phyloP scores from a whole-genome alignment of 208 protist species.

The Trypanosoma conorhini region DNA sequence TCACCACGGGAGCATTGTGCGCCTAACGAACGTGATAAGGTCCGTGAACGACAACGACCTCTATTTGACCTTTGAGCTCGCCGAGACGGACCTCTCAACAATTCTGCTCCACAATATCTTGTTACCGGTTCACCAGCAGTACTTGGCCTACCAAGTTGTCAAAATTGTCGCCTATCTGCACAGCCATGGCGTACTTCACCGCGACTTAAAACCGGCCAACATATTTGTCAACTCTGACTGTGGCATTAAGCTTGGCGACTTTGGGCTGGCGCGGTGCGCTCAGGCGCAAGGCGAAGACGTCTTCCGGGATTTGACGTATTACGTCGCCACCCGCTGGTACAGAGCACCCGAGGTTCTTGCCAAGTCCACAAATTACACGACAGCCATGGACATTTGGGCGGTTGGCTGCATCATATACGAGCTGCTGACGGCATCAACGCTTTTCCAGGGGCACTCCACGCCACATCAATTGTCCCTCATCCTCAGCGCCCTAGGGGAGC shows the following conservation, averaged over 20 bases:
- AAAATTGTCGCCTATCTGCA: constrained; percentile 95
- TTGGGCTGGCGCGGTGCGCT: constrained; percentile 96
- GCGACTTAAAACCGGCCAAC: constrained; percentile 94
- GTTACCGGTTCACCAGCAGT: constrained; percentile 93
- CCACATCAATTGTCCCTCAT: constrained; percentile 97
- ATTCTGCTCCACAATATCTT: constrained; percentile 97
- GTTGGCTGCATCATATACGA: constrained; percentile 98
- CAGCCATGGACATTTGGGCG: constrained; percentile 99
- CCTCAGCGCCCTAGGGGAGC: constrained; percentile 84
- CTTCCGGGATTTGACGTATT: constrained; percentile 91
- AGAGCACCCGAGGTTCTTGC: constrained; percentile 98
- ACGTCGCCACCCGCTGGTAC: constrained; percentile 98
- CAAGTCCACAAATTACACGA: constrained; percentile 94
- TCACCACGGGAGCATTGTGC: constrained; percentile 92
- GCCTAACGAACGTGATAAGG: constrained; percentile 95
- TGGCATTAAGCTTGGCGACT: constrained; percentile 96
- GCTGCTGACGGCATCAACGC: constrained; percentile 90
- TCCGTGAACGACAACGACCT: constrained; percentile 94
- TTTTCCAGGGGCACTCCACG: constrained; percentile 95
- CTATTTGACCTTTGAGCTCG: constrained; percentile 98
- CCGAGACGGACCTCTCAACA: constrained; percentile 71
- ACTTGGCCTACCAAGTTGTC: constrained; percentile 96
- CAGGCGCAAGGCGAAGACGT: constrained; percentile 30
- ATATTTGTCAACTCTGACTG: constrained; percentile 94
- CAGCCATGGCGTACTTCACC: constrained; percentile 84